A percentile compares a stretch with the other conserved stretches of the same genome.
Evolutionary conservation across 2,329 filamentous ascomycete species (phyloP).

Genomic region (Chrysosporium keratinophilum): DNA sequence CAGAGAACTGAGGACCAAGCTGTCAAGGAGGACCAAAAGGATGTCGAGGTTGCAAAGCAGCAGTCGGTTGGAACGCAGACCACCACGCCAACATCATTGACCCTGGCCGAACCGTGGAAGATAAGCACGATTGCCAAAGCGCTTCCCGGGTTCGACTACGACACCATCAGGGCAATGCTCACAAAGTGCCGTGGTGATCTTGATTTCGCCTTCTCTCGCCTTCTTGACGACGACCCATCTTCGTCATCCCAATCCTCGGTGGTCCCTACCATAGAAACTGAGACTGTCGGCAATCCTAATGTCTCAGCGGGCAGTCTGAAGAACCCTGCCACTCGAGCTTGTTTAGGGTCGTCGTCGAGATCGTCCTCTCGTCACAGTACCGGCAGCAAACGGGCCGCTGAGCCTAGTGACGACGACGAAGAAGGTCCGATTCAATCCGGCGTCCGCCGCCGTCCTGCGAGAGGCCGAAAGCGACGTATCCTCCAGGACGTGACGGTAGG

Average conservation of each 20-base stretch:
- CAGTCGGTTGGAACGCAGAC: conserved; percentile 7
- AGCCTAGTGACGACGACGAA: conserved; percentile 31
- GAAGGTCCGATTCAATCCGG: conserved; percentile 6
- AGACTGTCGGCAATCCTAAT: not conserved
- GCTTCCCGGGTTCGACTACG: conserved; percentile 41
- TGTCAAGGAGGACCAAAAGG: not conserved
- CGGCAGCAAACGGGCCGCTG: conserved; percentile 34
- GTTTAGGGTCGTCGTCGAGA: conserved; percentile 29
- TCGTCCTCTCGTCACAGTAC: conserved; percentile 35
- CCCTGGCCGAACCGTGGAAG: conserved; percentile 45
- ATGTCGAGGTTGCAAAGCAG: not conserved
- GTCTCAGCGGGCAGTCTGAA: conserved; percentile 18
- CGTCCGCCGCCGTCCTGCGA: conserved; percentile 11
- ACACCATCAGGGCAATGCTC: conserved; percentile 43
- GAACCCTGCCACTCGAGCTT: conserved; percentile 24
- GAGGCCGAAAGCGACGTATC: conserved; percentile 16
- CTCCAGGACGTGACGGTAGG: conserved; percentile 17
- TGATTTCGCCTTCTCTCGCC: conserved; percentile 42
- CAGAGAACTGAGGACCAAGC: not conserved
- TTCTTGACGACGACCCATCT: conserved; percentile 39
- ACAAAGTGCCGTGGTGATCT: conserved; percentile 46
- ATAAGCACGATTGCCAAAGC: conserved; percentile 44
- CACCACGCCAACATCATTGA: conserved; percentile 22
- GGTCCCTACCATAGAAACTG: not conserved
- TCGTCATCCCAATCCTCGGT: conserved; percentile 11